Evolutionary conservation across 768 basidiomycete species (phyloP).

Genomic region (Calocybe indica): DNA sequence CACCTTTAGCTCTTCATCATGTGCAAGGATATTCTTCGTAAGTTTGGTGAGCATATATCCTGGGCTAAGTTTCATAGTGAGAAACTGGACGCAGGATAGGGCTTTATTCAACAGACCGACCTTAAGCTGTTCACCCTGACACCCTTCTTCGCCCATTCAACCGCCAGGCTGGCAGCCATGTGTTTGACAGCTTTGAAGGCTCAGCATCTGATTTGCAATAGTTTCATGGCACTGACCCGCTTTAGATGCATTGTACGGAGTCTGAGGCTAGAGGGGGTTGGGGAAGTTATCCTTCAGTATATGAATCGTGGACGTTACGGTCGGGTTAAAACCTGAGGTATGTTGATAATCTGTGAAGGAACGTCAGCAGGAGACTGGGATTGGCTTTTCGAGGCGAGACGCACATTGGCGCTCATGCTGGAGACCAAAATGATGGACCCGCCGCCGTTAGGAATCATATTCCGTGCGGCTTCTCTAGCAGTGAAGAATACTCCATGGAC

Average conservation of each 20-base stretch:
- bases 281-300: not conserved
- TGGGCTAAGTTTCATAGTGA: constrained; percentile 40
- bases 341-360: constrained; percentile 65
- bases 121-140: constrained; percentile 83
- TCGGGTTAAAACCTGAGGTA: constrained; percentile 62
- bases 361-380: not conserved
- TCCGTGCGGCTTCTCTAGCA: constrained; percentile 90
- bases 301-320: not conserved
- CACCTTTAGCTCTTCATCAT: constrained; percentile 72
- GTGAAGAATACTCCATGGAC: constrained; percentile 93
- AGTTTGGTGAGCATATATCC: constrained; percentile 95
- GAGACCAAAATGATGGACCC: constrained; percentile 84
- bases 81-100: not conserved
- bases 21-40: constrained; percentile 75
- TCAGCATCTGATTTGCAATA: not conserved
- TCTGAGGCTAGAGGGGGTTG: constrained; percentile 55
- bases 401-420: constrained; percentile 86
- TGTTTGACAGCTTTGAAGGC: constrained; percentile 70
- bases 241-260: constrained; percentile 95
- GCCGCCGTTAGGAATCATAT: constrained; percentile 78
- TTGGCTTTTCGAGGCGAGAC: constrained; percentile 13
- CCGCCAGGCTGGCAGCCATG: constrained; percentile 87
- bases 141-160: constrained; percentile 92
- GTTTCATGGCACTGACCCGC: constrained; percentile 47
- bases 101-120: constrained; percentile 24